Percentiles rank a stretch among this genome's conserved stretches.
These are phyloP conservation scores for Asterophora lycoperdoides DNA, from an alignment of 768 basidiomycete species.

Conservation along the genomic window DNA sequence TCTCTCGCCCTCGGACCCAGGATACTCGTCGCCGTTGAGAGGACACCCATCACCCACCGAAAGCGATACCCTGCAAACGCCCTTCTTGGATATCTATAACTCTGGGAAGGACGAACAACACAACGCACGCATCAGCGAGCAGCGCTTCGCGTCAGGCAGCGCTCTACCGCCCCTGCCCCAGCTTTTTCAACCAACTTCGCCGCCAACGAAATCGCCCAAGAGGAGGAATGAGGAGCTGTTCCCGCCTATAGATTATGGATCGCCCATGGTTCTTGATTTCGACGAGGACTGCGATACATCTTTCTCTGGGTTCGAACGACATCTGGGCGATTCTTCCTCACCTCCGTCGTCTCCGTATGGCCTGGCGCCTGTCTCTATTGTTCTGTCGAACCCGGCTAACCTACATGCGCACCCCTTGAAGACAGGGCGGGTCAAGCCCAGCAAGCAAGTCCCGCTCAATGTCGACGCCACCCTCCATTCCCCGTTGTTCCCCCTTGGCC, in stretches of 20 bases:
- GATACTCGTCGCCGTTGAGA: constrained; percentile 23
- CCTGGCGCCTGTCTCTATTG: constrained; percentile 2
- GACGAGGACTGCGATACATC: neutral
- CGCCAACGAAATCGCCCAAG: constrained; percentile 1
- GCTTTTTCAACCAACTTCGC: constrained; percentile 8
- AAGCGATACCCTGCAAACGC: constrained; percentile 39
- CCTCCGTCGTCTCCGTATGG: neutral
- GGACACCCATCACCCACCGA: constrained; percentile 32
- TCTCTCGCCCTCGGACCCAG: constrained; percentile 26
- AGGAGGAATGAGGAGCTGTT: constrained; percentile 6
- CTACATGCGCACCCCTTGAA: constrained; percentile 9
- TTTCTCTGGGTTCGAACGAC: constrained; percentile 10
- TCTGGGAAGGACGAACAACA: neutral
- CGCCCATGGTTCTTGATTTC: constrained; percentile 8
- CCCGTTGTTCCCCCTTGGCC: constrained; percentile 51
- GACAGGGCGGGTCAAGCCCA: constrained; percentile 5
- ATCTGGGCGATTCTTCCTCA: constrained; percentile 1
- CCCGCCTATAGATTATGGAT: constrained; percentile 12
- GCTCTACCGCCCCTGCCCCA: constrained; percentile 4
- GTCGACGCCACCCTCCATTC: constrained; percentile 34
- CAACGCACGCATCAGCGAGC: neutral
- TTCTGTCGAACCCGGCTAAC: constrained; percentile 9
- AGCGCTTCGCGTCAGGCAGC: constrained; percentile 4
- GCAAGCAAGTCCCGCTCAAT: constrained; percentile 21
- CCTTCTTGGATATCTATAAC: constrained; percentile 28